These are phyloP conservation scores for Phanerochaete carnosa DNA, from an alignment of 768 basidiomycete genomes.

Conservation along the genomic window DNA sequence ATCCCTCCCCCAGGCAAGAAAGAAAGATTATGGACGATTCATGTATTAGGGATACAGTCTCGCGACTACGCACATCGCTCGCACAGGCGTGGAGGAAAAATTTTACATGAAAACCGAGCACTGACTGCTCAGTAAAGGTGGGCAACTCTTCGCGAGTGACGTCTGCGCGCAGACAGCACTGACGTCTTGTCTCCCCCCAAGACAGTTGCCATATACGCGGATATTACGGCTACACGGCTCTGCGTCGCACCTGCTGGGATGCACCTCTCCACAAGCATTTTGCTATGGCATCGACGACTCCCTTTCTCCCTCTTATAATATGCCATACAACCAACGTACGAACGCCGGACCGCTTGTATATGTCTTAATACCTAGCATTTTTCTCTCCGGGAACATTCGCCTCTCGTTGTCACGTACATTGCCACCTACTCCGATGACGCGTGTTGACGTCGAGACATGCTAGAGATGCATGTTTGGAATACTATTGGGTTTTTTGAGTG, in stretches of 20 bases:
- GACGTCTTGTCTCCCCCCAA: not conserved
- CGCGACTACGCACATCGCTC: conserved; percentile 25
- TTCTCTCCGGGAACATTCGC: not conserved
- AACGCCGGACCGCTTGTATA: not conserved
- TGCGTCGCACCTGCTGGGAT: not conserved
- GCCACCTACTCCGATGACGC: not conserved
- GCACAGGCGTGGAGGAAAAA: conserved; percentile 13
- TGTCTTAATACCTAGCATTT: not conserved
- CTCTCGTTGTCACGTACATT: not conserved
- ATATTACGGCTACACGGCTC: not conserved
- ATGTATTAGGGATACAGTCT: conserved; percentile 21
- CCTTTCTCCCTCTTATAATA: too few species aligned
- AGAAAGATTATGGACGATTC: conserved; percentile 2
- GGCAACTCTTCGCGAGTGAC: not conserved
- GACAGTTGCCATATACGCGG: not conserved
- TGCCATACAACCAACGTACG: not conserved
- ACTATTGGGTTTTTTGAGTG: not conserved
- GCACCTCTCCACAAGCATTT: not conserved
- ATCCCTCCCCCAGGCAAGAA: not conserved
- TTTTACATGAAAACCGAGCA: conserved; percentile 14
- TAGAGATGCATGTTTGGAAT: not conserved
- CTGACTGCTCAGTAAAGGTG: conserved; percentile 6
- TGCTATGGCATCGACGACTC: not conserved
- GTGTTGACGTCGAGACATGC: not conserved
- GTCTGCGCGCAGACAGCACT: not conserved